Evolutionary conservation across 805 yeast species (phyloP).

Genomic region (Yamadazyma paraphyllophila): DNA sequence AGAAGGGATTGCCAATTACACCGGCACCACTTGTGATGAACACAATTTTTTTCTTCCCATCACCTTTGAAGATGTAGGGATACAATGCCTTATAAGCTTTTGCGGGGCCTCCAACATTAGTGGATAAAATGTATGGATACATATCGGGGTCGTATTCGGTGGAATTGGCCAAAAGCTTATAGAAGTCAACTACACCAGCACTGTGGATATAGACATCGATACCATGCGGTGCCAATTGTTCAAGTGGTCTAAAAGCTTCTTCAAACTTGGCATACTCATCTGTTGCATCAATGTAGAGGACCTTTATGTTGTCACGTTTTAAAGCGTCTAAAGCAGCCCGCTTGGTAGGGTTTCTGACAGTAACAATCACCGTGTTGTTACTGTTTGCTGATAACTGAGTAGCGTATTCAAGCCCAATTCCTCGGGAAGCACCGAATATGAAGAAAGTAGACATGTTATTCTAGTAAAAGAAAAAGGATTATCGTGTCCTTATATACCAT

Average conservation of each 20-base stretch:
- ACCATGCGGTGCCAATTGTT: constrained; percentile 10
- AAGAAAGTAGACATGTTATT: constrained; percentile 13
- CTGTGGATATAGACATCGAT: constrained; percentile 34
- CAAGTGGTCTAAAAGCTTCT: constrained; percentile 9
- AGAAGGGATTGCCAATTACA: background rate
- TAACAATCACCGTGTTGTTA: constrained; percentile 37
- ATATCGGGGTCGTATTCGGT: constrained; percentile 7
- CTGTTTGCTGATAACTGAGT: constrained; percentile 19
- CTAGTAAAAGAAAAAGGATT: too few species aligned
- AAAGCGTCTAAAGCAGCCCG: background rate
- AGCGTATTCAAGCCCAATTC: constrained; percentile 35
- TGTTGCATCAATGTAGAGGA: constrained; percentile 8
- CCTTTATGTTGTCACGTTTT: constrained; percentile 7
- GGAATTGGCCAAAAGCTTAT: background rate
- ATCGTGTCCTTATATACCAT: too few species aligned
- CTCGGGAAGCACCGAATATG: constrained; percentile 39
- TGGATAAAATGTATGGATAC: constrained; percentile 1
- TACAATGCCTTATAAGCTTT: constrained; percentile 10
- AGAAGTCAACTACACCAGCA: constrained; percentile 23
- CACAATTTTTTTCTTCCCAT: constrained; percentile 17
- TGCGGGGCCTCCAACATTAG: constrained; percentile 13
- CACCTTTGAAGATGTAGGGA: constrained; percentile 11
- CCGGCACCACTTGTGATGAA: constrained; percentile 23
- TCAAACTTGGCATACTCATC: constrained; percentile 4
- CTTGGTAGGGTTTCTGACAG: constrained; percentile 30